These are phyloP conservation scores for Centrapalus pauciflorus DNA, from an alignment of 129 eudicot genomes.

Conservation along the genomic window DNA sequence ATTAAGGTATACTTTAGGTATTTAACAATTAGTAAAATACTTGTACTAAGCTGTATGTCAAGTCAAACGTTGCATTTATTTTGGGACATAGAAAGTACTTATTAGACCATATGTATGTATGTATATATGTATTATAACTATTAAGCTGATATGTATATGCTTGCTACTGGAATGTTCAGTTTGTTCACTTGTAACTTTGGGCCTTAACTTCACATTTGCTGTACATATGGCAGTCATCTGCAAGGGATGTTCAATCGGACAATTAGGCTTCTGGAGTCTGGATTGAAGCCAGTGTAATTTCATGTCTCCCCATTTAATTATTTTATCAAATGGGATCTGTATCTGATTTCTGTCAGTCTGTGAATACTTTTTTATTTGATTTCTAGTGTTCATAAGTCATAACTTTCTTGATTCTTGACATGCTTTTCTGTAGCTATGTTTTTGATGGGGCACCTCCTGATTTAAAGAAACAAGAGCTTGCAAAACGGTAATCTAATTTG, in stretches of 20 bases:
- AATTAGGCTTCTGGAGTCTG: slow-evolving; percentile 88
- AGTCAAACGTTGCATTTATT: background rate
- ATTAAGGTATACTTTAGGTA: background rate
- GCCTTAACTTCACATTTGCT: background rate
- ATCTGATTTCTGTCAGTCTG: background rate
- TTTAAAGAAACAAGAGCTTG: slow-evolving; percentile 92
- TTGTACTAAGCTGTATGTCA: background rate
- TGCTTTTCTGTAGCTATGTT: slow-evolving; percentile 53
- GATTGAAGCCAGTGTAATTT: slow-evolving; percentile 90
- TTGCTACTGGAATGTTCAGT: too few relatives aligned
- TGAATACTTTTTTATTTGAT: background rate
- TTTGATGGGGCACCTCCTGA: slow-evolving; percentile 96
- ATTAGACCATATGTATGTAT: background rate
- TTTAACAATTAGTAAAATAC: background rate
- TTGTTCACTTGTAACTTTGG: too few relatives aligned
- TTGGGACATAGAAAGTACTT: background rate
- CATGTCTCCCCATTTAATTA: background rate
- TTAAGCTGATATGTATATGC: too few relatives aligned
- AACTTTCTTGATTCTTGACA: too few relatives aligned
- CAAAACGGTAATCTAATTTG: slow-evolving; percentile 51
- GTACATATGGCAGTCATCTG: slow-evolving; percentile 62
- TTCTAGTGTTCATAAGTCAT: background rate
- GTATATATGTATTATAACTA: too few relatives aligned
- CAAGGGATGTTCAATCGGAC: slow-evolving; percentile 94
- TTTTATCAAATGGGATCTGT: background rate